A percentile compares a stretch with the other conserved stretches of the same genome.
phyloP scores from a whole-genome alignment of 73 alveolate species.

The Stentor coeruleus region DNA sequence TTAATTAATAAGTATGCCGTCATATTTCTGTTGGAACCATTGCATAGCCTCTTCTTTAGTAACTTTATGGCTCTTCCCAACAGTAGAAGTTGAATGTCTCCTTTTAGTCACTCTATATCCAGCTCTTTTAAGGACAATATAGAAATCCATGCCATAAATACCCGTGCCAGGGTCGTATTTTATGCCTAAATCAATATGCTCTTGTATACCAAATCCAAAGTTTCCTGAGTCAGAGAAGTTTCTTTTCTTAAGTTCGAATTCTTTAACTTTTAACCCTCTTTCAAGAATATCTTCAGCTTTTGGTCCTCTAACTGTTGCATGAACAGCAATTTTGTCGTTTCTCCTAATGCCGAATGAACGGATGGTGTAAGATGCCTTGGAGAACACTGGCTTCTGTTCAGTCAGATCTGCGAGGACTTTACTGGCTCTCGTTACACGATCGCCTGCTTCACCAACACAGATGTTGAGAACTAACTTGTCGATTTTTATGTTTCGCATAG shows the following conservation, averaged over 20 bases:
- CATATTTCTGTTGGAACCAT: constrained; percentile 42
- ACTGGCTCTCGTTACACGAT: constrained; percentile 41
- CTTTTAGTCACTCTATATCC: constrained; percentile 38
- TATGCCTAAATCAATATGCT: constrained; percentile 48
- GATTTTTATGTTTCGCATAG: constrained; percentile 74
- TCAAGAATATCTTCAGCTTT: constrained; percentile 45
- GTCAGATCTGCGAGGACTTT: constrained; percentile 43
- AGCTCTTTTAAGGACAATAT: constrained; percentile 35
- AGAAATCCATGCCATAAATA: constrained; percentile 51
- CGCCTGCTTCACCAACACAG: constrained; percentile 67
- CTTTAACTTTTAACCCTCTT: constrained; percentile 43
- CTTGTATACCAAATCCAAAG: constrained; percentile 47
- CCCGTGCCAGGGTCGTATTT: constrained; percentile 55
- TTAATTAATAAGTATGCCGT: constrained; percentile 31
- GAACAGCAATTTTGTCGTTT: constrained; percentile 46
- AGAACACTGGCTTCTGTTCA: constrained; percentile 42
- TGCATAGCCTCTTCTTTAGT: constrained; percentile 35
- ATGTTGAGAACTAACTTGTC: constrained; percentile 72
- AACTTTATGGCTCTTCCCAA: constrained; percentile 45
- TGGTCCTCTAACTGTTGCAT: constrained; percentile 46
- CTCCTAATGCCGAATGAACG: constrained; percentile 44
- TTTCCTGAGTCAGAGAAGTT: constrained; percentile 38
- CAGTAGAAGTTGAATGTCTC: constrained; percentile 33
- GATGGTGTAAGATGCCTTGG: constrained; percentile 48
- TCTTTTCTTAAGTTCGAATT: constrained; percentile 34